phyloP scores from a whole-genome alignment of 768 basidiomycete genomes.

The Naematelia aurantialba region DNA sequence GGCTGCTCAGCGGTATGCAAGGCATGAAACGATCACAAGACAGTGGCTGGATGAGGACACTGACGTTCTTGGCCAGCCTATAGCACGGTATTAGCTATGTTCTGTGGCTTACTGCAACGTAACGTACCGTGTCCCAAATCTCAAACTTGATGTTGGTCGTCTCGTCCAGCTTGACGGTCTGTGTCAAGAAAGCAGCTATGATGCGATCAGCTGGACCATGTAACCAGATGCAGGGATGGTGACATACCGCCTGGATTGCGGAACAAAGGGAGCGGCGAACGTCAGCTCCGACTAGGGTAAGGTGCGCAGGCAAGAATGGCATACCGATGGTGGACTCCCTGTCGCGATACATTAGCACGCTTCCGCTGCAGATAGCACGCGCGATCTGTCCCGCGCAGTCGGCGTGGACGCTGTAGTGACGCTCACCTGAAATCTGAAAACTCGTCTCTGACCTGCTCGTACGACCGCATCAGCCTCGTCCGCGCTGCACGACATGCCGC shows the following conservation, averaged over 20 bases:
- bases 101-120: too few relatives aligned
- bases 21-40: background rate
- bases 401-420: too few relatives aligned
- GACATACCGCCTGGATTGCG: conserved; percentile 29
- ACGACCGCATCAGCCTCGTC: conserved; percentile 6
- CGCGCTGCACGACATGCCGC: conserved; percentile 2
- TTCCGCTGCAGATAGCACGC: background rate
- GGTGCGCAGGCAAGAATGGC: background rate
- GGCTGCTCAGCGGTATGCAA: background rate
- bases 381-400: too few relatives aligned
- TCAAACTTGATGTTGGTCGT: conserved; percentile 94
- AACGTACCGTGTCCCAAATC: conserved; percentile 68
- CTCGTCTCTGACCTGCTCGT: conserved; percentile 50
- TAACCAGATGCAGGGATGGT: conserved; percentile 1
- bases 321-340: conserved; percentile 48
- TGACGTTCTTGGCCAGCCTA: conserved; percentile 50
- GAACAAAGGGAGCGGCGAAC: conserved; percentile 27
- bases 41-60: conserved; percentile 10
- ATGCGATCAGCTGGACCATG: background rate
- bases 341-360: conserved; percentile 1
- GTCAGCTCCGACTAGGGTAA: conserved; percentile 4
- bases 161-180: conserved; percentile 86
- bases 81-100: background rate
- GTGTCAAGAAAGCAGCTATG: conserved; percentile 93
- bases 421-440: conserved; percentile 51